These are phyloP conservation scores for Syzygium jambos DNA, from an alignment of 345 rosid species.

Conservation along the genomic window DNA sequence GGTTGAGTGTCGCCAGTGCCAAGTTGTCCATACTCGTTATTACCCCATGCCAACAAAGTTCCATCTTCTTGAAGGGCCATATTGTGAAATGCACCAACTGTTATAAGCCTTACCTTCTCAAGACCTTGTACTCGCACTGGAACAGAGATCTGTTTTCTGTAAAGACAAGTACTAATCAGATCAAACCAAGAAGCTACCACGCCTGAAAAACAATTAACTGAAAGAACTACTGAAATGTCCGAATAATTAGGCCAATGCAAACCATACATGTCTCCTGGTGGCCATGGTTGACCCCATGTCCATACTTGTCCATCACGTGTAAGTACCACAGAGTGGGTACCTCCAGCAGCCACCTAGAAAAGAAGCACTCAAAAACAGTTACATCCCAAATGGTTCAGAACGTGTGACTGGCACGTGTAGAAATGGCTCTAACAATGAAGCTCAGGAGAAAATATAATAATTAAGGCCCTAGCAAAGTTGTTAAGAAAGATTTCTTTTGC, in stretches of 20 bases:
- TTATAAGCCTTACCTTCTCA: conserved; percentile 73
- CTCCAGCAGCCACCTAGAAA: conserved; percentile 94
- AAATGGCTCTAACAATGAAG: background rate
- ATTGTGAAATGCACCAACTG: conserved; percentile 99
- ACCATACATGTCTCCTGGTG: conserved; percentile 97
- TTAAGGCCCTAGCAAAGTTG: background rate
- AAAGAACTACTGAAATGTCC: background rate
- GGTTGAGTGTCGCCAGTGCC: conserved; percentile 99
- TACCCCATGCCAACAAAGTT: conserved; percentile 97
- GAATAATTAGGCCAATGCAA: background rate
- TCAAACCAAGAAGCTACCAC: background rate
- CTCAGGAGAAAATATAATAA: background rate
- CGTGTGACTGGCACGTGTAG: background rate
- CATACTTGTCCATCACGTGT: conserved; percentile 89
- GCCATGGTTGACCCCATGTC: conserved; percentile 99
- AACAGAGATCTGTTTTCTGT: conserved; percentile 92
- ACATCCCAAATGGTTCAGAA: background rate
- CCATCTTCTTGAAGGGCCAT: conserved; percentile 96
- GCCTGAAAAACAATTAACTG: background rate
- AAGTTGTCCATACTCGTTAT: conserved; percentile 98
- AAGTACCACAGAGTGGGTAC: conserved; percentile 97
- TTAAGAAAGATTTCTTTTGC: background rate
- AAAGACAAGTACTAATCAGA: background rate
- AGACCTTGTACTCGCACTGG: conserved; percentile 99
- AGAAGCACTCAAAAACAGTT: background rate